Base-by-base conservation (phyloP, 306 rosid genomes). In the Cicer judaicum region DNA sequence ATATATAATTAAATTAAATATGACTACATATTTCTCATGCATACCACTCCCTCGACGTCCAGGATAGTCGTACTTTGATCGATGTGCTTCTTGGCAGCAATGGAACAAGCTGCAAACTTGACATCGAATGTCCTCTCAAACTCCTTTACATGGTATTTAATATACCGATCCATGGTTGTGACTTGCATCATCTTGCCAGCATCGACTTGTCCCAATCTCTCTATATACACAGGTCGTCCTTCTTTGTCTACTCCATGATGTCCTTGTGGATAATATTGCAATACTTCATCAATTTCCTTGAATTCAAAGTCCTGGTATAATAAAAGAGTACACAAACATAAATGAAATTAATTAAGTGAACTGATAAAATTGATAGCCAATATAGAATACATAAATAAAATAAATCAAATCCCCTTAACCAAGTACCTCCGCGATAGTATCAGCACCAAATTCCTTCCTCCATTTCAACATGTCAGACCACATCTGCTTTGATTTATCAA, bases 21-120 rank as follows among this genome's bases (percentile, higher is more conserved):
- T 29, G 36, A 67, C 49, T 55, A 24, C 3, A 24, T 24, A 68
- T 39, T 78, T 47, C n/a, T 76, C 63, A 73, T 68, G 79, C 91
- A 2, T 90, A 94, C 98, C 92, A 94, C 91, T 86, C 99, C 99
- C 76, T 89, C 90, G 68, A 92, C 99, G 61, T 94, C 99, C 69
- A 94, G 74, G 79, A 94, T 94, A 70, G 96, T 92, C 73, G 96
- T 90, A 78, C 96, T 94, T 80, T 94, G 97, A 85, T 94, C 99
- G 24, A 94, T 92, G 73, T 94, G 95, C 84, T 74, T 92, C 90
- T 85, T 94, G 49, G 92, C 91, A 67, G 96, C 92, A 74, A 94
- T 87, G 8, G 97, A 92, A 80, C 97, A 90, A 70, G 99, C 96
- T 13, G 99, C 93, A 80, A 92, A 94, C 84, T 94, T 94, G 0